Evolutionary conservation across 140 eudicot genomes (phyloP), one percentile per base, ranked within the genome.

Genomic region (Erigeron philadelphicus): DNA sequence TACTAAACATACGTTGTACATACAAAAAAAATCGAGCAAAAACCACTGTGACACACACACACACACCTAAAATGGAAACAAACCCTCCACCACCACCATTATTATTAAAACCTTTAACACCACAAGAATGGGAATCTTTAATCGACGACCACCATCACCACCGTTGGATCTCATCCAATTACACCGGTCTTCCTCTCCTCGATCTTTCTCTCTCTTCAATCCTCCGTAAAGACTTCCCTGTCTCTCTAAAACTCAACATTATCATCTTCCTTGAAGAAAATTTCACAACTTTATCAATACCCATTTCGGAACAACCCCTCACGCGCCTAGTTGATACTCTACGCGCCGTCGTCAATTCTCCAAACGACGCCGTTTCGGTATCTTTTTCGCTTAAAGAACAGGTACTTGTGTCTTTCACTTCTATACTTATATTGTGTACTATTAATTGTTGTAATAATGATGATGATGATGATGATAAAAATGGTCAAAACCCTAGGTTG

Each of bases 131-230:
- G 95, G 98, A 92, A 9, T 11, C 84, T 49, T 72, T 92, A 18
- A 92, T 92, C 81, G 95, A 88, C 67, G 98, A 92, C 75, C 78
- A 82, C 92, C 89, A 88, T 74, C 68, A 72, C 75, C 77, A 76
- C 45, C 80, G 79, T 41, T 84, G 86, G 89, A 73, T 83, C 71
- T 19, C 80, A 42, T 7, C 59, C 8, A 66, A 66, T 75, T 72
- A 81, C 82, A 56, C 87, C 38, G 81, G 79, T 23, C 64, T 73
- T 65, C 58, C 96, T 41, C 83, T 86, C 8, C 53, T 81, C 72
- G 88, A 86, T 68, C 92, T 88, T 70, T 60, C 83, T 55, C 81
- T 92, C 76, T 35, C 88, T 53, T 80, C 98, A 44, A 78, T 92
- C 77, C 75, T 83, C 85, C 96, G 95, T 17, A 84, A 76, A 74